phyloP scores from a whole-genome alignment of 2,329 filamentous ascomycete species.

The Periconia digitata region DNA sequence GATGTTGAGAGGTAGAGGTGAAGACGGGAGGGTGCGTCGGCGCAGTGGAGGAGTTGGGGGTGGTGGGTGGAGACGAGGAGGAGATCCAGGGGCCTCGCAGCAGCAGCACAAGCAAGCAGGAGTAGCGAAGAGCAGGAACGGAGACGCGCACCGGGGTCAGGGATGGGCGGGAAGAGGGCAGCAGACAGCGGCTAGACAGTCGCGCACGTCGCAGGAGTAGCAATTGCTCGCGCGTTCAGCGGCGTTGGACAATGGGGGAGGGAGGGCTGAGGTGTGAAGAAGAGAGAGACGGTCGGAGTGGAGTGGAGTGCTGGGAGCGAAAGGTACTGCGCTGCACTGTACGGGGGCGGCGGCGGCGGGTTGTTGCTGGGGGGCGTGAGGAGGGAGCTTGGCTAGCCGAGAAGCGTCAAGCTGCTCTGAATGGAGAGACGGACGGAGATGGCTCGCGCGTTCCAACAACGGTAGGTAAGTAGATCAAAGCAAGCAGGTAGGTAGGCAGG shows the following conservation, averaged over 20 bases:
- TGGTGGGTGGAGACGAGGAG: not conserved
- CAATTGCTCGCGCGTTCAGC: constrained; percentile 29
- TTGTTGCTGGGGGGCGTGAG: not conserved
- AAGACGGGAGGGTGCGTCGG: constrained; percentile 10
- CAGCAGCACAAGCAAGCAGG: constrained; percentile 12
- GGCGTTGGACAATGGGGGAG: constrained; percentile 1
- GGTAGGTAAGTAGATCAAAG: too few species aligned
- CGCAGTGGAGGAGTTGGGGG: constrained; percentile 12
- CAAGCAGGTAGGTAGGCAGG: too few species aligned
- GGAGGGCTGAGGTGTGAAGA: not conserved
- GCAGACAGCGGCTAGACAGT: constrained; percentile 28
- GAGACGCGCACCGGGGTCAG: constrained; percentile 15
- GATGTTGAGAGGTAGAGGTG: constrained; percentile 10
- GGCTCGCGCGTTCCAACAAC: not conserved
- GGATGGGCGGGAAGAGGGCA: constrained; percentile 6
- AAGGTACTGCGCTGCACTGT: constrained; percentile 27
- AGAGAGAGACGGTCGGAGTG: constrained; percentile 10
- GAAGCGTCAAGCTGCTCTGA: constrained; percentile 16
- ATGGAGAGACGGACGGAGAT: not conserved
- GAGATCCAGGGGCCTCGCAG: constrained; percentile 35
- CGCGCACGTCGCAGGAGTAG: constrained; percentile 28
- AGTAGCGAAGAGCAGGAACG: constrained; percentile 24
- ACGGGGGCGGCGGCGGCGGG: constrained; percentile 22
- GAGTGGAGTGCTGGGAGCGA: constrained; percentile 14
- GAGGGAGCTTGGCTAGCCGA: constrained; percentile 32